These are phyloP conservation scores for Cymbopogon citratus DNA, from an alignment of 176 grass and related monocot species.

Conservation along the genomic window DNA sequence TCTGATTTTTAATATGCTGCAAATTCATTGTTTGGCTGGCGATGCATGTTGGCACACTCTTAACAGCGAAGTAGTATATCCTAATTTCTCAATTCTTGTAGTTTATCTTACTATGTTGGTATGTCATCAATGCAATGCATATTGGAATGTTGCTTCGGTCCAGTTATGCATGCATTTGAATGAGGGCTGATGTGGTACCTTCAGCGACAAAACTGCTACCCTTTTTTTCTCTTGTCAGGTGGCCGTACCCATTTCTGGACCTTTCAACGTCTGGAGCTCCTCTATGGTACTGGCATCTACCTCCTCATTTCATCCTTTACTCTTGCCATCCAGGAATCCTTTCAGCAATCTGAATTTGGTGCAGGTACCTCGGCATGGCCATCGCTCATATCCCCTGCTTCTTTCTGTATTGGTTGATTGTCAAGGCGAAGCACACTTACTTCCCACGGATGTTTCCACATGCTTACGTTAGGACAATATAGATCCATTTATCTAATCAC, in stretches of 20 bases:
- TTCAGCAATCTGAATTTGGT: neutral
- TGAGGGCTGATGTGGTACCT: neutral
- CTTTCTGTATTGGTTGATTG: constrained; percentile 59
- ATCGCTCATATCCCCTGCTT: constrained; percentile 77
- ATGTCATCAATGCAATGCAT: neutral
- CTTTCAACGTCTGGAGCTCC: constrained; percentile 62
- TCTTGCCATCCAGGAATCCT: neutral
- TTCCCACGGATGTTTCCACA: constrained; percentile 56
- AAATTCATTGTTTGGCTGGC: neutral
- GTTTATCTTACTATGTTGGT: neutral
- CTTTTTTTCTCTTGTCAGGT: constrained; percentile 42
- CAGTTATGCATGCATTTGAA: neutral
- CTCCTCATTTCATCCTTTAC: neutral
- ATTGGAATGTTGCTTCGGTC: neutral
- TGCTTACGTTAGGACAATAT: constrained; percentile 44
- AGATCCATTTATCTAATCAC: constrained; percentile 6
- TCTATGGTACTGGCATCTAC: constrained; percentile 46
- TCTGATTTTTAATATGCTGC: neutral
- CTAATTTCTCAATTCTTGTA: neutral
- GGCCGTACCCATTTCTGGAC: constrained; percentile 91
- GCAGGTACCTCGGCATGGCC: constrained; percentile 78
- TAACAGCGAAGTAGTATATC: neutral
- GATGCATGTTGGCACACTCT: constrained; percentile 7
- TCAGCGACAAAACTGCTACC: neutral
- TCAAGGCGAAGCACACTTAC: constrained; percentile 58